Evolutionary conservation across 2,329 filamentous ascomycete species (phyloP).

Genomic region (Leptographium radiaticola): DNA sequence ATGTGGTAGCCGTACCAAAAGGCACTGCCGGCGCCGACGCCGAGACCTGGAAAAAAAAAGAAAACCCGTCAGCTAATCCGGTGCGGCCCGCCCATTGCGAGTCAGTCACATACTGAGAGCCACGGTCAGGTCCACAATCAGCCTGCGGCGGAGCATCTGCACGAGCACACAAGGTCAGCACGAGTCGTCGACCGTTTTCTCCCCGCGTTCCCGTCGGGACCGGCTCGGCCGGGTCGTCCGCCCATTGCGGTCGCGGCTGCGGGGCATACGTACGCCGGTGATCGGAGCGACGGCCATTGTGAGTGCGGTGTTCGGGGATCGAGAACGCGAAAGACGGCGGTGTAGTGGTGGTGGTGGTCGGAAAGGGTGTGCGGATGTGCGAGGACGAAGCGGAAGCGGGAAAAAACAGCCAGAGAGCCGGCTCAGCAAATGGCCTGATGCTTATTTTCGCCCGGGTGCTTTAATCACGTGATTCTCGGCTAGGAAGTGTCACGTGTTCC

Average conservation of each 20-base stretch:
- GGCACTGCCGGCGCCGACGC: constrained; percentile 38
- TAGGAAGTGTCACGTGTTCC: neutral
- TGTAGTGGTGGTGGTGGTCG: neutral
- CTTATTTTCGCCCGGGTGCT: constrained; percentile 10
- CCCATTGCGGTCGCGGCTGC: neutral
- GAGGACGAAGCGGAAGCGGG: constrained; percentile 2
- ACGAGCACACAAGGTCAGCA: constrained; percentile 3
- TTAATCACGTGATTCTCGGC: constrained; percentile 7
- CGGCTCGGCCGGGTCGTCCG: neutral
- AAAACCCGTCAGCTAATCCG: too few relatives aligned
- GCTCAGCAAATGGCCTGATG: constrained; percentile 13
- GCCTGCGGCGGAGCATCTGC: constrained; percentile 47
- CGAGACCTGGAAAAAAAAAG: constrained; percentile 30
- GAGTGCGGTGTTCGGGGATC: constrained; percentile 12
- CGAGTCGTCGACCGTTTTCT: neutral
- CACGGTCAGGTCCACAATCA: constrained; percentile 42
- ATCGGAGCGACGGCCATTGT: constrained; percentile 45
- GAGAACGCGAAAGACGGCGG: neutral
- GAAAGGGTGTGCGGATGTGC: neutral
- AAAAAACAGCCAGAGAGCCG: constrained; percentile 7
- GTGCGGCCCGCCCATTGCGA: constrained; percentile 15
- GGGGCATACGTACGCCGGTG: constrained; percentile 39
- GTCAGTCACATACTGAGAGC: constrained; percentile 36
- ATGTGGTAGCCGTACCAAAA: constrained; percentile 54
- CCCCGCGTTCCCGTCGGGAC: neutral